Percentiles rank a stretch among this genome's conserved stretches.
Conservation (phyloP, 306 rosid genomes). For the Mimosa bimucronata region DNA sequence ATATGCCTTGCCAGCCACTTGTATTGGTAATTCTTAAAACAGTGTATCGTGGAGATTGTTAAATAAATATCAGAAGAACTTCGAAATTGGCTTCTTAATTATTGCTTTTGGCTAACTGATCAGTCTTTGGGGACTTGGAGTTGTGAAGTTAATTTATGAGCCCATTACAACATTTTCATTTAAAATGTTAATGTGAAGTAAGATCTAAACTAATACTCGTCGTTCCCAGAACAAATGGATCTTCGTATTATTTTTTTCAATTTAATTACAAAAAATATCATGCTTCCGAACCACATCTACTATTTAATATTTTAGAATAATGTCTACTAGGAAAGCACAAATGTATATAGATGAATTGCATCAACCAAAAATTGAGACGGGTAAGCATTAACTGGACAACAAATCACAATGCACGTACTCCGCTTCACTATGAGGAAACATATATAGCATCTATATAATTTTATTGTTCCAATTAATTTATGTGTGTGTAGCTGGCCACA, state of each 20-base stretch:
- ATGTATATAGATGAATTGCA: neutral
- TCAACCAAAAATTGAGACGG: neutral
- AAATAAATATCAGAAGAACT: neutral
- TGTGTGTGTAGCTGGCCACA: neutral
- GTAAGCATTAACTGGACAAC: neutral
- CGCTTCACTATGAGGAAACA: neutral
- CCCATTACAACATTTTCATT: neutral
- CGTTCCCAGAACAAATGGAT: neutral
- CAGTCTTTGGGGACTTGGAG: neutral
- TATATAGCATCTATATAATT: neutral
- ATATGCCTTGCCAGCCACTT: constrained; percentile 15
- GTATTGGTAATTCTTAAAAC: neutral
- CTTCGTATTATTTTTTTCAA: neutral
- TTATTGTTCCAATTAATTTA: neutral
- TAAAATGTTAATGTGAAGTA: neutral
- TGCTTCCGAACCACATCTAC: neutral
- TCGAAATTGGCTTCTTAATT: neutral
- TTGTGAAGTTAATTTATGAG: neutral
- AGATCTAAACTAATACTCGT: neutral
- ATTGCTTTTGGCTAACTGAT: neutral
- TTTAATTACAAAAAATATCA: neutral
- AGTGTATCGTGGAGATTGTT: neutral
- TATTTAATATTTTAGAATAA: neutral
- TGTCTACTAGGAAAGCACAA: neutral
- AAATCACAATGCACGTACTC: neutral